These are phyloP conservation scores for Smithsoniella earleae DNA, from an alignment of 163 green algal genomes.

Conservation along the genomic window DNA sequence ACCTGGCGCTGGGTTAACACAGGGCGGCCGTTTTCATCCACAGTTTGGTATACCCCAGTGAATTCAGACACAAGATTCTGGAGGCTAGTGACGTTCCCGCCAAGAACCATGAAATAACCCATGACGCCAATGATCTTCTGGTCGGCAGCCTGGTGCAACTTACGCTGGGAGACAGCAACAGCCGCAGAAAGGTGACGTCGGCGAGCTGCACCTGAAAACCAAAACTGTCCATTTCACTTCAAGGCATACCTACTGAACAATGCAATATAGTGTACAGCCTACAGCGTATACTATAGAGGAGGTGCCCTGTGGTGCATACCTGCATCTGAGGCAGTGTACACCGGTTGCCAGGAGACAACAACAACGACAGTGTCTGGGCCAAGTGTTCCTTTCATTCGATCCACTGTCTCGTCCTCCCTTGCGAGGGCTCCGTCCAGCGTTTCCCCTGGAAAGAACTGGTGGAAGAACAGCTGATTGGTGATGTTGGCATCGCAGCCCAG, in stretches of 20 bases:
- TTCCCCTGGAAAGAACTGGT: constrained; percentile 12
- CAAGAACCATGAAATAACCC: neutral
- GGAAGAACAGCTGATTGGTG: constrained; percentile 18
- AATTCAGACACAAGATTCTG: constrained; percentile 2
- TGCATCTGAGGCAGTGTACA: neutral
- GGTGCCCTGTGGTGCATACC: neutral
- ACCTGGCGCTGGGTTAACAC: constrained; percentile 25
- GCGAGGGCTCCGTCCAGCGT: constrained; percentile 6
- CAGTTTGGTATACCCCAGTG: neutral
- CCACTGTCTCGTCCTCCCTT: constrained; percentile 6
- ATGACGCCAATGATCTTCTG: constrained; percentile 5
- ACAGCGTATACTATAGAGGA: too few species aligned
- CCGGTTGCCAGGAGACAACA: neutral
- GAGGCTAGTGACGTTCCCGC: neutral
- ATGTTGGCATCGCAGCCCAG: constrained; percentile 10
- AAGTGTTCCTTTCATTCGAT: neutral
- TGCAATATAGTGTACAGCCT: too few species aligned
- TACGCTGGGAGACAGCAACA: neutral
- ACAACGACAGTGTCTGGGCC: neutral
- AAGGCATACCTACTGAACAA: too few species aligned
- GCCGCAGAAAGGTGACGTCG: neutral
- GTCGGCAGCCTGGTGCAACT: neutral
- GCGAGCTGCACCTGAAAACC: too few species aligned
- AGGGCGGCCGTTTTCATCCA: neutral
- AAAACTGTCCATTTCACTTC: too few species aligned